phyloP scores from a whole-genome alignment of 2,329 filamentous ascomycete genomes.

The Aspergillus flavus region DNA sequence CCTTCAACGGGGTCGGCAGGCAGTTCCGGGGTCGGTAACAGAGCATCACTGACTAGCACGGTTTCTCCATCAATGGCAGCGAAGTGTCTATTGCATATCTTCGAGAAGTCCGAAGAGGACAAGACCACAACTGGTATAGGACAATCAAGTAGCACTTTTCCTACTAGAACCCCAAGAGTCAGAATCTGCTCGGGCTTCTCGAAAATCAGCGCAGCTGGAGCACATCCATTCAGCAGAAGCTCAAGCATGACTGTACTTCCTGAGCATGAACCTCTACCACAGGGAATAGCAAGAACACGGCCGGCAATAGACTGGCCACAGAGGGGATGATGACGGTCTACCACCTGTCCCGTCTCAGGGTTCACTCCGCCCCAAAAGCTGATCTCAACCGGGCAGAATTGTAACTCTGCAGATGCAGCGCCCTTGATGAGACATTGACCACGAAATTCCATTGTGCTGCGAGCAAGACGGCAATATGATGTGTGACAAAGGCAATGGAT shows the following conservation, averaged over 20 bases:
- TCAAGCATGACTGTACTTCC: constrained; percentile 52
- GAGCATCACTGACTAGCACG: background rate
- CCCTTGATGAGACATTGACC: constrained; percentile 15
- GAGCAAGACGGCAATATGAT: background rate
- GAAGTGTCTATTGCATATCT: constrained; percentile 3
- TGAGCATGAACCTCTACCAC: constrained; percentile 51
- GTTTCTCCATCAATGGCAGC: constrained; percentile 8
- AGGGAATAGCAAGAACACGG: constrained; percentile 47
- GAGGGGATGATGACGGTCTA: constrained; percentile 50
- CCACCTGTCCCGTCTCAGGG: constrained; percentile 43
- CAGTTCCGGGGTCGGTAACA: background rate
- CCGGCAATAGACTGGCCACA: constrained; percentile 34
- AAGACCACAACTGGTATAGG: constrained; percentile 46
- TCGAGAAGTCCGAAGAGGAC: constrained; percentile 17
- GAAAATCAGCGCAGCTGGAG: constrained; percentile 47
- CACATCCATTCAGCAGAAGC: constrained; percentile 43
- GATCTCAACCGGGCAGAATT: constrained; percentile 32
- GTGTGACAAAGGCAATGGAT: no score
- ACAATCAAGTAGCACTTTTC: constrained; percentile 43
- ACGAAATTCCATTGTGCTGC: background rate
- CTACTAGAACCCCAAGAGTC: constrained; percentile 50
- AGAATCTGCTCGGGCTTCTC: constrained; percentile 47
- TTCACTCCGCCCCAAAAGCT: constrained; percentile 54
- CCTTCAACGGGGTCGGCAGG: background rate
- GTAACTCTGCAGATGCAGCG: constrained; percentile 29